Evolutionary conservation across 257 asterid genomes (phyloP).

Genomic region (Anisodus tanguticus): DNA sequence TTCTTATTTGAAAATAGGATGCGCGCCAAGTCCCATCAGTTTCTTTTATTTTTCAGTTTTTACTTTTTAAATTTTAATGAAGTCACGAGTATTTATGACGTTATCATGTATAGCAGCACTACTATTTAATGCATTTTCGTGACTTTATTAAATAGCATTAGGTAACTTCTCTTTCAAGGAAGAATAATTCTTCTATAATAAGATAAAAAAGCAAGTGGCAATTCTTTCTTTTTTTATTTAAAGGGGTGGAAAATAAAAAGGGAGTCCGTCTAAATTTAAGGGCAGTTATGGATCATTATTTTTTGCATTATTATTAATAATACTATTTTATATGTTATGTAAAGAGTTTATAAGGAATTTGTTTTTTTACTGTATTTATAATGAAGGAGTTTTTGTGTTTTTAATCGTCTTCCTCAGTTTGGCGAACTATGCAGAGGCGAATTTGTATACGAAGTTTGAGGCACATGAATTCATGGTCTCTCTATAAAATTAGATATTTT

Average conservation of each 20-base stretch:
- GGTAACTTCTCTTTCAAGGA: conserved; percentile 28
- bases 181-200: not conserved
- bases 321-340: not conserved
- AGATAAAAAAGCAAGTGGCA: not conserved
- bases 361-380: not conserved
- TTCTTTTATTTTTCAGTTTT: not conserved
- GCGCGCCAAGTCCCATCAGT: conserved; percentile 25
- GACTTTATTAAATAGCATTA: conserved; percentile 22
- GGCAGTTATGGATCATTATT: not conserved
- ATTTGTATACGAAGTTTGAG: no score
- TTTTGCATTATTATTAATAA: not conserved
- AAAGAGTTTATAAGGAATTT: not conserved
- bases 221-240: not conserved
- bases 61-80: not conserved
- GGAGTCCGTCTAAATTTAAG: not conserved
- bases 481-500: no score
- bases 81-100: conserved; percentile 28
- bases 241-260: not conserved
- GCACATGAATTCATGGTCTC: no score
- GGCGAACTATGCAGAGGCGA: not conserved
- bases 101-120: not conserved
- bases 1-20: not conserved
- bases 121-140: conserved; percentile 2
- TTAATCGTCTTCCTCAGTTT: not conserved
- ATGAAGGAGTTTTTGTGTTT: not conserved